A percentile compares a stretch with the other conserved stretches of the same genome.
Evolutionary conservation across 768 basidiomycete genomes (phyloP).

Genomic region (Serendipita sp.): DNA sequence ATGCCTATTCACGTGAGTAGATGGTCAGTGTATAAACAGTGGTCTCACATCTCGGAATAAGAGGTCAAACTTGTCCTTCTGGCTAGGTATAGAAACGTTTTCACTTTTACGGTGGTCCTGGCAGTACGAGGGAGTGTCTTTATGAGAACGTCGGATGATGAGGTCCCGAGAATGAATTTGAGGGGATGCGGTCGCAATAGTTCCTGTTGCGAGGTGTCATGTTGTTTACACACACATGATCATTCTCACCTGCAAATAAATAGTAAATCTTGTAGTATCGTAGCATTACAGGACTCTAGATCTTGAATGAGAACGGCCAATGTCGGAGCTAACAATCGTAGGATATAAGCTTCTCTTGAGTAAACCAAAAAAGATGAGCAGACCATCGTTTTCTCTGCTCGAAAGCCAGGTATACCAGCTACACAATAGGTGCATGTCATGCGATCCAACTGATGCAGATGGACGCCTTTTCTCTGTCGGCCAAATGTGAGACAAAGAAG

Average conservation of each 20-base stretch:
- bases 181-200: neutral
- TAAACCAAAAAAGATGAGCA: neutral
- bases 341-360: too few species aligned
- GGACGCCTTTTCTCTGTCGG: neutral
- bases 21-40: neutral
- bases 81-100: neutral
- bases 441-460: neutral
- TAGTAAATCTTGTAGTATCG: neutral
- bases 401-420: neutral
- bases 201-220: neutral
- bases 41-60: neutral
- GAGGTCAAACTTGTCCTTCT: neutral
- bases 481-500: neutral
- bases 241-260: neutral
- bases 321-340: neutral
- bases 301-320: neutral
- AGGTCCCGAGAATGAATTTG: neutral
- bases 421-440: constrained; percentile 1
- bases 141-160: neutral
- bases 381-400: neutral
- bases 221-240: neutral
- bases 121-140: neutral
- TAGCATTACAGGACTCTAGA: neutral
- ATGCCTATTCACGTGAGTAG: neutral
- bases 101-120: neutral